Conservation (phyloP, 495 filamentous ascomycete genomes). For the Pyronema domesticum region DNA sequence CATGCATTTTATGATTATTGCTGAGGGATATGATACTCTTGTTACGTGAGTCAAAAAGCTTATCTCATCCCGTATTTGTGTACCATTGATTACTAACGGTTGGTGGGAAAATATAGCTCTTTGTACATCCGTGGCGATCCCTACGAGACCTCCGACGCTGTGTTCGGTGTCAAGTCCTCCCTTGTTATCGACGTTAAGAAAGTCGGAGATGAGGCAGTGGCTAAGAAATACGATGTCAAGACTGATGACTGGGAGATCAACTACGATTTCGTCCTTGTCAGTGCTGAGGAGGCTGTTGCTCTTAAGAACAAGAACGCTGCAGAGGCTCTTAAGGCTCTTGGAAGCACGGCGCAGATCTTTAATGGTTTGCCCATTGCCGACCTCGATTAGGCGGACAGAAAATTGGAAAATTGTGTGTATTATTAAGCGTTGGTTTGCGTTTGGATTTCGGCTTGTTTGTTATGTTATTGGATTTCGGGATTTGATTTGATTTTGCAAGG, state of each 20-base stretch:
- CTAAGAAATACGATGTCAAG: constrained; percentile 38
- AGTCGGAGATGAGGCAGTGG: constrained; percentile 40
- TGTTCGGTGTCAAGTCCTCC: constrained; percentile 82
- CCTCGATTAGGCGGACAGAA: constrained; percentile 33
- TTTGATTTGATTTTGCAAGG: too few species aligned
- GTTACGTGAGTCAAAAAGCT: constrained; percentile 50
- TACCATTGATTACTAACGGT: not conserved
- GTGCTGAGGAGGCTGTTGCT: constrained; percentile 49
- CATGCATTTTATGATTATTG: constrained; percentile 93
- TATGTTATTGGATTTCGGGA: too few species aligned
- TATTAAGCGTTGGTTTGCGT: not conserved
- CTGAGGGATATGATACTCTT: constrained; percentile 64
- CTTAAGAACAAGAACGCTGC: constrained; percentile 53
- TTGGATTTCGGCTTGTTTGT: not conserved
- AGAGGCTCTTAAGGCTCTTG: constrained; percentile 52
- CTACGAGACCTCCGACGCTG: constrained; percentile 79
- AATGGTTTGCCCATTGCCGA: constrained; percentile 71
- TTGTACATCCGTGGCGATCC: constrained; percentile 71
- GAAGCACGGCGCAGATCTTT: constrained; percentile 56
- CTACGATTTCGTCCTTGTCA: constrained; percentile 61
- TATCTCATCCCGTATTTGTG: not conserved
- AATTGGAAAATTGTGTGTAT: not conserved
- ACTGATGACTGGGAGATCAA: constrained; percentile 38
- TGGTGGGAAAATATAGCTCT: constrained; percentile 26
- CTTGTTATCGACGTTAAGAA: constrained; percentile 54